These are phyloP conservation scores for Yarrowia bubula DNA, from an alignment of 805 yeast genomes.

Conservation along the genomic window DNA sequence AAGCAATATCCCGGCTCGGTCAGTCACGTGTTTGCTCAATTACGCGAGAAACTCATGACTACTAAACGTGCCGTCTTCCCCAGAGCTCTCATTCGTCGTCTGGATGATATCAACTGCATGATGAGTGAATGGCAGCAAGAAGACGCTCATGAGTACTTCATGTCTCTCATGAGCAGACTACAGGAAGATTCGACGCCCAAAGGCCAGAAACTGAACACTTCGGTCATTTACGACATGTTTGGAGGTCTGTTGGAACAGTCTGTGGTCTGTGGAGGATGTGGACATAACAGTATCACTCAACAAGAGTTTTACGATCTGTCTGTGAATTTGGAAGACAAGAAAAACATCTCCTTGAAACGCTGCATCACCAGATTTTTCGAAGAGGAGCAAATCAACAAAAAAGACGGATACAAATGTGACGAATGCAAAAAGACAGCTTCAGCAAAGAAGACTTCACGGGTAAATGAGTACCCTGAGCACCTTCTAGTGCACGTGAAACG, in stretches of 20 bases:
- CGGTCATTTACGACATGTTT: conserved; percentile 86
- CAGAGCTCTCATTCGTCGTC: conserved; percentile 61
- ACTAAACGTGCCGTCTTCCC: conserved; percentile 61
- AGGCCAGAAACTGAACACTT: conserved; percentile 77
- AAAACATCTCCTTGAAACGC: conserved; percentile 34
- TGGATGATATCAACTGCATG: conserved; percentile 88
- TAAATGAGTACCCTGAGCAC: conserved; percentile 84
- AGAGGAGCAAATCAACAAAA: conserved; percentile 62
- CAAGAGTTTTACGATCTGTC: conserved; percentile 95
- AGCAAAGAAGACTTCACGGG: conserved; percentile 72
- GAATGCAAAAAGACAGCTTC: conserved; percentile 72
- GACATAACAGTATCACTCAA: conserved; percentile 77
- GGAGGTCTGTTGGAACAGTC: conserved; percentile 86
- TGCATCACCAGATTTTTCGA: conserved; percentile 50
- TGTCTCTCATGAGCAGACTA: conserved; percentile 81
- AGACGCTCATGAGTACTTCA: conserved; percentile 94
- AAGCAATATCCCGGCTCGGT: conserved; percentile 33
- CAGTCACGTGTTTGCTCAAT: conserved; percentile 37
- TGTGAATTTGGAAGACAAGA: conserved; percentile 56
- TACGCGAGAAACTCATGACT: conserved; percentile 34
- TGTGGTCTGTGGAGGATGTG: conserved; percentile 79
- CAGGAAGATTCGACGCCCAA: conserved; percentile 93
- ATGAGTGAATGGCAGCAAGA: conserved; percentile 98
- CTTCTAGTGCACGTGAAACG: conserved; percentile 83
- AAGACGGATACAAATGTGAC: conserved; percentile 75